Evolutionary conservation across 306 rosid genomes (phyloP).

Genomic region (Senna siamea): DNA sequence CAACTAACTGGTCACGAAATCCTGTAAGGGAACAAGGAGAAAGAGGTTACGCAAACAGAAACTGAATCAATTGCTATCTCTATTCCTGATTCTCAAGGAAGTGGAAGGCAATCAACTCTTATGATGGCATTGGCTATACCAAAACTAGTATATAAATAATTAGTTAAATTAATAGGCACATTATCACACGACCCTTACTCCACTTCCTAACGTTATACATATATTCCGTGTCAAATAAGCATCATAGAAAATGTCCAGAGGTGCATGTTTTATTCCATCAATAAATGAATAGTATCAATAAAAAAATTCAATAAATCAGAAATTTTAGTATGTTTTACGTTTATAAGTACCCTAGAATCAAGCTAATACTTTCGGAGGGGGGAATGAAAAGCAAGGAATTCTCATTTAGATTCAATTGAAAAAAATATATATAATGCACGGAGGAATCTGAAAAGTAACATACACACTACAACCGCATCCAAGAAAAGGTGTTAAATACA

Average conservation of each 20-base stretch:
- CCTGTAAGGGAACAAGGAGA: not conserved
- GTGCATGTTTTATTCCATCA: conserved; percentile 31
- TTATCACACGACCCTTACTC: conserved; percentile 1
- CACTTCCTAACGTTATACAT: not conserved
- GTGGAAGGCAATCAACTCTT: conserved; percentile 18
- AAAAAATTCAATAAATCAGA: conserved; percentile 4
- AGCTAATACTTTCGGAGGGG: not conserved
- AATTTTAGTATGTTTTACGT: not conserved
- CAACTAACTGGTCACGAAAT: conserved; percentile 11
- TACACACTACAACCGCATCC: not conserved
- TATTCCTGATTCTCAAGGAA: conserved; percentile 14
- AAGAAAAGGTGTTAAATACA: no score
- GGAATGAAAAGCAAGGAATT: not conserved
- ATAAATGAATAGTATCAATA: not conserved
- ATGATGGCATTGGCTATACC: not conserved
- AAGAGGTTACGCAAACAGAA: conserved; percentile 4
- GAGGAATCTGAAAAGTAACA: not conserved
- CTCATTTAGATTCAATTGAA: conserved; percentile 6
- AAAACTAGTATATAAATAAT: not conserved
- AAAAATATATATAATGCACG: not conserved
- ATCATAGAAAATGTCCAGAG: conserved; percentile 7
- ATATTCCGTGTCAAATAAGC: conserved; percentile 4
- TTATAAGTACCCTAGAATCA: not conserved
- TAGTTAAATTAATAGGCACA: conserved; percentile 9
- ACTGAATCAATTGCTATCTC: conserved; percentile 3